Percentiles rank a stretch among this genome's conserved stretches.
Conservation (phyloP, 768 basidiomycete genomes). For the Boletus sp. region DNA sequence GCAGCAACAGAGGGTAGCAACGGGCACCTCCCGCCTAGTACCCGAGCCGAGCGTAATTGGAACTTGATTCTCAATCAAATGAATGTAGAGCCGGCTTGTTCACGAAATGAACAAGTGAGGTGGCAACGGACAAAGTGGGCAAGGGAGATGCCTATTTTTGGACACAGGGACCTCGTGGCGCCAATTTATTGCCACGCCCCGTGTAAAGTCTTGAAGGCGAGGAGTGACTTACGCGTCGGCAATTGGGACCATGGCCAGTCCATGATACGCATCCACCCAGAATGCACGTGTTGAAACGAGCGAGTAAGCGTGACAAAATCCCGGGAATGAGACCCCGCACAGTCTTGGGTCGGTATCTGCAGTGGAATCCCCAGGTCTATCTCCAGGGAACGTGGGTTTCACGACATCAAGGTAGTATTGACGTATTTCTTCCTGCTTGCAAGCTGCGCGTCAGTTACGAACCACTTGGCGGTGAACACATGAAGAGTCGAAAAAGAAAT, state of each 20-base stretch:
- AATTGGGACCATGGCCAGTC: conserved; percentile 78
- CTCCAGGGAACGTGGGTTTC: conserved; percentile 32
- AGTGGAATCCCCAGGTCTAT: not conserved
- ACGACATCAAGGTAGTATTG: conserved; percentile 30
- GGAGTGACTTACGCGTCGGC: conserved; percentile 65
- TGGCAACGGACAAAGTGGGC: conserved; percentile 11
- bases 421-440: conserved; percentile 33
- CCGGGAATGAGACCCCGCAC: conserved; percentile 22
- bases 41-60: conserved; percentile 8
- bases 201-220: not conserved
- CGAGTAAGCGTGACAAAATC: conserved; percentile 39
- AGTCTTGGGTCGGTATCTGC: conserved; percentile 1
- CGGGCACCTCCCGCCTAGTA: conserved; percentile 13
- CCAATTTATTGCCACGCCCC: conserved; percentile 1
- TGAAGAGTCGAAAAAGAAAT: conserved; percentile 7
- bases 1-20: conserved; percentile 17
- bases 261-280: conserved; percentile 77
- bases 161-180: conserved; percentile 20
- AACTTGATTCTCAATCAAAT: conserved; percentile 19
- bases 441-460: conserved; percentile 18
- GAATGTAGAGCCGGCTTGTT: conserved; percentile 7
- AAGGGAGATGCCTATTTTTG: conserved; percentile 3
- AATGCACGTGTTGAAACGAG: conserved; percentile 83
- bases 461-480: conserved; percentile 4
- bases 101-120: conserved; percentile 15